Evolutionary conservation across 495 filamentous ascomycete species (phyloP).

Genomic region (Aeminium ludgeri): DNA sequence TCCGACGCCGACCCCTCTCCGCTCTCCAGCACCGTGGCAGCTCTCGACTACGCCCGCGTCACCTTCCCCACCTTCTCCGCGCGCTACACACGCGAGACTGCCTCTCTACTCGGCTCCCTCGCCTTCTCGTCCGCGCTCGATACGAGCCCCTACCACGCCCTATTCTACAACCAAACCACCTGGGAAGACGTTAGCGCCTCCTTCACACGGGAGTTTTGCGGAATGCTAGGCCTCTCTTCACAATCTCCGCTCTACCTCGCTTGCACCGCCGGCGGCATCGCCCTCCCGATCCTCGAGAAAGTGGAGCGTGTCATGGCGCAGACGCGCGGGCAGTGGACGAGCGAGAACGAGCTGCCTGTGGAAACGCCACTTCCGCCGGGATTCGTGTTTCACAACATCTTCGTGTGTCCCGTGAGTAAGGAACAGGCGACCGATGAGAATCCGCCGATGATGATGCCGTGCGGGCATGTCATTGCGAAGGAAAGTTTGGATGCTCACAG

Average conservation of each 20-base stretch:
- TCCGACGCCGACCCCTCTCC: constrained; percentile 2
- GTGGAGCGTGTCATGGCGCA: constrained; percentile 65
- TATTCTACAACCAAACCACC: constrained; percentile 55
- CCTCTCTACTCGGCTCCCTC: constrained; percentile 61
- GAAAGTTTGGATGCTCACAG: constrained; percentile 56
- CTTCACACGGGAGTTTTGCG: constrained; percentile 91
- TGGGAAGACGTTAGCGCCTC: constrained; percentile 68
- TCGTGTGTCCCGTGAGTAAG: constrained; percentile 92
- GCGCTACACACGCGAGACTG: constrained; percentile 56
- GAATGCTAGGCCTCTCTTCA: constrained; percentile 70
- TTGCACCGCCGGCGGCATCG: constrained; percentile 78
- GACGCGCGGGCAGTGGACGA: constrained; percentile 88
- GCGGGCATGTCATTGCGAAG: constrained; percentile 81
- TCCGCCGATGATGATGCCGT: constrained; percentile 95
- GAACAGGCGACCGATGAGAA: constrained; percentile 88
- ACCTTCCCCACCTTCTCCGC: constrained; percentile 50
- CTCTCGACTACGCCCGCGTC: constrained; percentile 53
- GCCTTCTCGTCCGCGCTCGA: constrained; percentile 52
- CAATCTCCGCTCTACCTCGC: constrained; percentile 84
- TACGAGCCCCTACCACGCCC: constrained; percentile 52
- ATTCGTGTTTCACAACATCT: constrained; percentile 90
- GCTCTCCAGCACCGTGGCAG: constrained; percentile 33
- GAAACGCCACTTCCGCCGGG: constrained; percentile 75
- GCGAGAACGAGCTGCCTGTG: constrained; percentile 71
- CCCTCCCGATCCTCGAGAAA: constrained; percentile 70